These are phyloP conservation scores for Gaertneriomyces sp. DNA, from an alignment of 192 early-diverging fungal species.

Conservation along the genomic window DNA sequence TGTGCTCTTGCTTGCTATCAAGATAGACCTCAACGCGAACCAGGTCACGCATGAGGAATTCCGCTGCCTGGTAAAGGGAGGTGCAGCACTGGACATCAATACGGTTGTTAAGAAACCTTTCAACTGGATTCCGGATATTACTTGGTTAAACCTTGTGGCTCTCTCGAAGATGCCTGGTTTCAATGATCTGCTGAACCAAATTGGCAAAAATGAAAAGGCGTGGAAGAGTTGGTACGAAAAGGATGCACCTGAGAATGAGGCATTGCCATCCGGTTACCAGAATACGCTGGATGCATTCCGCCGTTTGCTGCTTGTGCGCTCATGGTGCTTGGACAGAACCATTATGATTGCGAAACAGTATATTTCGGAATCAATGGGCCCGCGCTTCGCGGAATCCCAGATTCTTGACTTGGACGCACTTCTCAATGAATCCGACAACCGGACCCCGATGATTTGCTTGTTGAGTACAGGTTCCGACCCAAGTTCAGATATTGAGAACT, in stretches of 20 bases:
- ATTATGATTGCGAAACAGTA: slow-evolving; percentile 67
- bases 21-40: slow-evolving; percentile 56
- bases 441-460: slow-evolving; percentile 67
- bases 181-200: slow-evolving; percentile 61
- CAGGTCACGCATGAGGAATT: slow-evolving; percentile 60
- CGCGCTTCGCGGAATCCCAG: slow-evolving; percentile 59
- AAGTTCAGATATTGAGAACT: slow-evolving; percentile 62
- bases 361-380: slow-evolving; percentile 50
- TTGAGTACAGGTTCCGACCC: slow-evolving; percentile 62
- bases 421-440: slow-evolving; percentile 54
- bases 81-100: slow-evolving; percentile 64
- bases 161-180: slow-evolving; percentile 63
- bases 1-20: slow-evolving; percentile 57
- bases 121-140: slow-evolving; percentile 67
- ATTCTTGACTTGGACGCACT: slow-evolving; percentile 62
- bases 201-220: slow-evolving; percentile 66
- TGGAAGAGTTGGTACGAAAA: slow-evolving; percentile 65
- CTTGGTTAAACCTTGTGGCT: slow-evolving; percentile 62
- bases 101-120: slow-evolving; percentile 64
- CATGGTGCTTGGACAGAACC: slow-evolving; percentile 62
- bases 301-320: slow-evolving; percentile 54
- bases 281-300: slow-evolving; percentile 59
- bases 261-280: slow-evolving; percentile 57
- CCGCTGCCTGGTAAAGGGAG: slow-evolving; percentile 62
- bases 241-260: slow-evolving; percentile 62